phyloP scores from a whole-genome alignment of 2,329 filamentous ascomycete genomes.

The Ceratocystiopsis minuta region DNA sequence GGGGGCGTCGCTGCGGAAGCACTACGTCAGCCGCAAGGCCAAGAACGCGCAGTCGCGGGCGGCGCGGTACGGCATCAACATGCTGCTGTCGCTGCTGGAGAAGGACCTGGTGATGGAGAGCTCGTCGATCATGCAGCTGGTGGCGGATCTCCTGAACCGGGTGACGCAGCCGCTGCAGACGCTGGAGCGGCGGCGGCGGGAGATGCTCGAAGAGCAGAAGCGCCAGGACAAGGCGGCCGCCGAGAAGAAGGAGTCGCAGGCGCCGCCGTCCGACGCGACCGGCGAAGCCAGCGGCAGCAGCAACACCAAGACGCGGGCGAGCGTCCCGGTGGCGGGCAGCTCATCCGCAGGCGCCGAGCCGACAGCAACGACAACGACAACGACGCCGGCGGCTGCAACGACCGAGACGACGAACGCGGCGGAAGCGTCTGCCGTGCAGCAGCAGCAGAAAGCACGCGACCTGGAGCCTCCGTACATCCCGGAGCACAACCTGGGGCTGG shows the following conservation, averaged over 20 bases:
- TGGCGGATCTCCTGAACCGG: conserved; percentile 71
- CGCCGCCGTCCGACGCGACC: conserved; percentile 10
- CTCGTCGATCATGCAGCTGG: conserved; percentile 85
- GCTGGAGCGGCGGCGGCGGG: conserved; percentile 67
- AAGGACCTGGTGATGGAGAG: conserved; percentile 94
- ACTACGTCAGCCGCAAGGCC: conserved; percentile 60
- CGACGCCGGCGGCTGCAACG: too few relatives aligned
- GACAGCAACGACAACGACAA: too few relatives aligned
- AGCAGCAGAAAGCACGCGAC: conserved; percentile 34
- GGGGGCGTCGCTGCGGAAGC: conserved; percentile 55
- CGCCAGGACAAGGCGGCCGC: conserved; percentile 19
- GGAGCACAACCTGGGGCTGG: conserved; percentile 71
- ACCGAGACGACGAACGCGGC: conserved; percentile 16
- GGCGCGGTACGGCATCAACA: conserved; percentile 81
- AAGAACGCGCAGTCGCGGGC: conserved; percentile 75
- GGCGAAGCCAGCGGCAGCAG: conserved; percentile 10
- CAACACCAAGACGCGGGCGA: neutral
- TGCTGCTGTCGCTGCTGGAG: conserved; percentile 70
- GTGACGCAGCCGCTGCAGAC: conserved; percentile 75
- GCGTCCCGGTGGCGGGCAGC: too few relatives aligned
- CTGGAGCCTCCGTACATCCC: conserved; percentile 72
- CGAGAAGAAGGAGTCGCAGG: conserved; percentile 14
- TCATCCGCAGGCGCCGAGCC: too few relatives aligned
- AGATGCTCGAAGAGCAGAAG: conserved; percentile 38
- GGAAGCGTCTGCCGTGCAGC: conserved; percentile 22